These are phyloP conservation scores for Phyllosticta citriasiana DNA, from an alignment of 2,329 filamentous ascomycete species.

Conservation along the genomic window DNA sequence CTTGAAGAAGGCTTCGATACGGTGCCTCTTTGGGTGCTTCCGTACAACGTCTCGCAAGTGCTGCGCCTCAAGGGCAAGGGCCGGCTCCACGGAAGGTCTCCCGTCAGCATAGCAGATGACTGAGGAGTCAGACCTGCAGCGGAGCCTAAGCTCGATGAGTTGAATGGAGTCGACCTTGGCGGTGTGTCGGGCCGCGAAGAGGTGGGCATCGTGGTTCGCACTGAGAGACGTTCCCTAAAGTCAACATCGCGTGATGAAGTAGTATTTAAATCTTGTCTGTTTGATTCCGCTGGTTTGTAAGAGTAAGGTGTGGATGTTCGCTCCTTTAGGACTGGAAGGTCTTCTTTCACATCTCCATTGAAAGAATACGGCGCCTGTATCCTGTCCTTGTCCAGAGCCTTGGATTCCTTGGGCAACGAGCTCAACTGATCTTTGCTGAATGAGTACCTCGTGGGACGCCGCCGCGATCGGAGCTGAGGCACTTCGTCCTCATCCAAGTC, in stretches of 20 bases:
- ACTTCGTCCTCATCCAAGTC: constrained; percentile 22
- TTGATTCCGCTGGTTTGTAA: neutral
- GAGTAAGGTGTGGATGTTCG: constrained; percentile 4
- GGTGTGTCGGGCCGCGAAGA: neutral
- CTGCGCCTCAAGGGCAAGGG: constrained; percentile 1
- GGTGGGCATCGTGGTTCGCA: neutral
- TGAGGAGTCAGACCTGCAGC: constrained; percentile 1
- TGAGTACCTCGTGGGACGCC: constrained; percentile 29
- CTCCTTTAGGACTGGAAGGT: neutral
- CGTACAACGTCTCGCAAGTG: constrained; percentile 9
- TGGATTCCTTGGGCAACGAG: constrained; percentile 13
- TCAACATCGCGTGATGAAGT: neutral
- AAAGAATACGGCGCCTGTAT: constrained; percentile 1
- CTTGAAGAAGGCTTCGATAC: constrained; percentile 10
- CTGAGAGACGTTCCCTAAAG: neutral
- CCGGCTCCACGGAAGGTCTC: constrained; percentile 6
- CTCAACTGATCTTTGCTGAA: constrained; percentile 24
- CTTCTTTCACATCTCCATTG: constrained; percentile 1
- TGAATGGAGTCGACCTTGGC: neutral
- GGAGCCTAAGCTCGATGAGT: neutral
- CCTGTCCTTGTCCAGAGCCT: neutral
- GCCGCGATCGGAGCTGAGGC: constrained; percentile 20
- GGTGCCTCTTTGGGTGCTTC: neutral
- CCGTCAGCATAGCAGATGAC: neutral
- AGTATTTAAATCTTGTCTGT: neutral